A percentile compares a stretch with the other conserved stretches of the same genome.
Evolutionary conservation across 345 rosid species (phyloP).

Genomic region (Brassica incana): DNA sequence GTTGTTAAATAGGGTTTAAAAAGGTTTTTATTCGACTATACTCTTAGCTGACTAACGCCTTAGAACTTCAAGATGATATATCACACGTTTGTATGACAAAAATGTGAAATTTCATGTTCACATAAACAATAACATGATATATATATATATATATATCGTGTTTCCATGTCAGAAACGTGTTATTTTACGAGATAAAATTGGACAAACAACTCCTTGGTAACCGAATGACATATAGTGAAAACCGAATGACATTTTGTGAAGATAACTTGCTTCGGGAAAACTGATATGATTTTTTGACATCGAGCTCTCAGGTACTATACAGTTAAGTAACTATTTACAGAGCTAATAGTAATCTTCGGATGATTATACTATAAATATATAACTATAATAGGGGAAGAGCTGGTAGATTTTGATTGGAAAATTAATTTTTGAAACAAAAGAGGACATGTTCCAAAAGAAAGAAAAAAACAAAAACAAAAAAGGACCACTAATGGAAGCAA

Average conservation of each 20-base stretch:
- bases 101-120: not conserved
- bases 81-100: not conserved
- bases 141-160: not conserved
- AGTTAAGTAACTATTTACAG: conserved; percentile 13
- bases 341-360: not conserved
- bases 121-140: not conserved
- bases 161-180: not conserved
- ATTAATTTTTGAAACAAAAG: conserved; percentile 17
- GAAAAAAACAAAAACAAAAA: too few relatives aligned
- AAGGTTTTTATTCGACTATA: not conserved
- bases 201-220: not conserved
- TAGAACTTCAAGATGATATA: not conserved
- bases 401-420: conserved; percentile 29
- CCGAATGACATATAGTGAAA: not conserved
- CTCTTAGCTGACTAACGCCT: not conserved
- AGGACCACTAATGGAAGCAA: conserved; percentile 8
- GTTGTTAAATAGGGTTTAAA: not conserved
- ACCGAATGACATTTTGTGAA: not conserved
- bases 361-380: not conserved
- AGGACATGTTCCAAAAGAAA: conserved; percentile 4
- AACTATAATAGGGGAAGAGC: not conserved
- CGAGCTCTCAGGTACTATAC: not conserved
- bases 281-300: not conserved
- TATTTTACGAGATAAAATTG: not conserved
- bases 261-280: not conserved